Conservation (phyloP, 371 early-diverging fungal species). For the Nematocida major region DNA sequence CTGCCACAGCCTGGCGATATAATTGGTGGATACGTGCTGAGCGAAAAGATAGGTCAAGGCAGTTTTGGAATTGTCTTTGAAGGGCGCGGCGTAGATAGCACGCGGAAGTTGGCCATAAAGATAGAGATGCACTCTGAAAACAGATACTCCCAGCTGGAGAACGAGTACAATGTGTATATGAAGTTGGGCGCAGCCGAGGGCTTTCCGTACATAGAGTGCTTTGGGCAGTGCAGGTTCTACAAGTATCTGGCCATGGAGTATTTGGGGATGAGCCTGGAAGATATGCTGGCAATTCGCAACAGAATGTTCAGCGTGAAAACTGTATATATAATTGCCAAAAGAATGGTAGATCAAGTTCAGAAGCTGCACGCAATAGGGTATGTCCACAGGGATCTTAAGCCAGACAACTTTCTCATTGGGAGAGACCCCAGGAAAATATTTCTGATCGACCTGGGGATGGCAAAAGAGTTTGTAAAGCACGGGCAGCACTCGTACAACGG, state of each 20-base stretch:
- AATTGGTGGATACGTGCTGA: conserved; percentile 42
- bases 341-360: conserved; percentile 63
- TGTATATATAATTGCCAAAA: conserved; percentile 63
- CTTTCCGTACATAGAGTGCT: conserved; percentile 50
- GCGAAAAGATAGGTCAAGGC: conserved; percentile 70
- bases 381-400: conserved; percentile 74
- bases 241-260: conserved; percentile 57
- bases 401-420: conserved; percentile 71
- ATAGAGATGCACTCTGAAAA: conserved; percentile 30
- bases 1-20: conserved; percentile 36
- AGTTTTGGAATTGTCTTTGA: conserved; percentile 82
- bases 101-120: conserved; percentile 78
- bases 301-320: conserved; percentile 51
- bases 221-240: conserved; percentile 40
- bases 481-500: conserved; percentile 88
- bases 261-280: conserved; percentile 47
- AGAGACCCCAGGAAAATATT: conserved; percentile 74
- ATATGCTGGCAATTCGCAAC: conserved; percentile 49
- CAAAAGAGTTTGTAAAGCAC: conserved; percentile 91
- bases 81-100: conserved; percentile 72
- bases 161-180: conserved; percentile 54
- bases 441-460: conserved; percentile 96
- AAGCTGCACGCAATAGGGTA: conserved; percentile 70
- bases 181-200: conserved; percentile 44
- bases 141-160: conserved; percentile 50